A percentile compares a stretch with the other conserved stretches of the same genome.
These are phyloP conservation scores for Suillus luteus DNA, from an alignment of 768 basidiomycete species.

Conservation along the genomic window DNA sequence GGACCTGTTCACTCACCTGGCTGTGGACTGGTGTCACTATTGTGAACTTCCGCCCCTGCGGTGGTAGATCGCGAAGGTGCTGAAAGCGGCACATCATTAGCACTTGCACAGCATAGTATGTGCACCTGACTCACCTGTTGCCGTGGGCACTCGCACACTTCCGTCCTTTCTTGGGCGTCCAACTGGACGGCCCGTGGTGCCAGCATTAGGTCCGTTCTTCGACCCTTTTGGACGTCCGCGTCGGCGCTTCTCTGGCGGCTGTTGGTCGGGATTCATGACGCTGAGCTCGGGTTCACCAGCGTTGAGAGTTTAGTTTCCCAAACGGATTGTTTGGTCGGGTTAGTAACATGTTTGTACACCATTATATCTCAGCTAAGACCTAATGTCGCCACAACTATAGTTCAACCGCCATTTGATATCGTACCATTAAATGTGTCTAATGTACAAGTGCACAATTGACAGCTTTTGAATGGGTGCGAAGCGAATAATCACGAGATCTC, in stretches of 20 bases:
- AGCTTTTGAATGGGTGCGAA: not conserved
- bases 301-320: too few species aligned
- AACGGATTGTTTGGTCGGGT: too few species aligned
- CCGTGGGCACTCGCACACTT: too few species aligned
- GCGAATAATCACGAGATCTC: not conserved
- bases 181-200: constrained; percentile 9
- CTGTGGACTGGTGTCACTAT: not conserved
- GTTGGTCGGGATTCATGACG: not conserved
- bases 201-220: constrained; percentile 13
- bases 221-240: constrained; percentile 9
- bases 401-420: not conserved
- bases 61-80: not conserved
- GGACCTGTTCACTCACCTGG: not conserved
- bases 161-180: constrained; percentile 14
- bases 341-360: not conserved
- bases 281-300: too few species aligned
- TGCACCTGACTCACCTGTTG: too few species aligned
- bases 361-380: not conserved
- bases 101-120: too few species aligned
- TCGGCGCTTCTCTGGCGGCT: not conserved
- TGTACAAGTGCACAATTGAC: not conserved
- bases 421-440: not conserved
- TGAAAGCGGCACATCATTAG: too few species aligned
- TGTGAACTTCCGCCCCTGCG: not conserved
- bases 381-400: too few species aligned